Evolutionary conservation across 805 yeast genomes (phyloP), one percentile per base, ranked within the genome.

Genomic region (Saccharomycopsis vini): DNA sequence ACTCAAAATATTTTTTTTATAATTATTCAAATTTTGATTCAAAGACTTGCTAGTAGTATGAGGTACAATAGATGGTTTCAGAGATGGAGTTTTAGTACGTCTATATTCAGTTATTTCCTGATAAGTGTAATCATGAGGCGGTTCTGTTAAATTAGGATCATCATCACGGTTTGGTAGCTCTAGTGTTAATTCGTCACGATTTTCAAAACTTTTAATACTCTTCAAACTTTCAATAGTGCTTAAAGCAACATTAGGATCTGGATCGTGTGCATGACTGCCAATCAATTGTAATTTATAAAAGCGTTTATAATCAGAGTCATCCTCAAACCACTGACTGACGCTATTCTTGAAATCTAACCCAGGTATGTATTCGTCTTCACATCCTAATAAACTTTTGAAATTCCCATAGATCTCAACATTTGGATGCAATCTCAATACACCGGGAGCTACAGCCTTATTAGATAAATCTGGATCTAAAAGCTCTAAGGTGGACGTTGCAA

Each of bases 341-440:
- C 51, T 47, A 10, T 43, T 32, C n/a, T 58, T 63, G 49, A 78
- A 79, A 52, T 79, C 79, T 23, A 83, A 64, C 39, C 80, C 84
- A 0, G 90, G 90, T 13, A 84, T 71, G 54, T 82, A 83, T 55
- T 84, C 92, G 57, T 82, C 90, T 54, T 78, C 81, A 51, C 81
- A 63, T 1, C 86, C 88, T 28, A 44, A 29, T n/a, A 51, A 37
- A 38, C 40, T 42, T 29, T 43, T 44, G 33, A 31, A 51, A 35
- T 45, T 44, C 18, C 42, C 40, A 26, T 49, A 47, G 15, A 49
- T 44, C 16, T 38, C 36, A 4, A 44, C 51, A 20, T 42, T 39
- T 13, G 50, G 52, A 40, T 49, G 52, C n/a, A 47, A 31, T n/a
- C 16, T 20, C 16, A 30, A n/a, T 5, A 41, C 36, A 19, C 20